Conservation (phyloP, 2,329 filamentous ascomycete species). For the Thyridium curvatum region DNA sequence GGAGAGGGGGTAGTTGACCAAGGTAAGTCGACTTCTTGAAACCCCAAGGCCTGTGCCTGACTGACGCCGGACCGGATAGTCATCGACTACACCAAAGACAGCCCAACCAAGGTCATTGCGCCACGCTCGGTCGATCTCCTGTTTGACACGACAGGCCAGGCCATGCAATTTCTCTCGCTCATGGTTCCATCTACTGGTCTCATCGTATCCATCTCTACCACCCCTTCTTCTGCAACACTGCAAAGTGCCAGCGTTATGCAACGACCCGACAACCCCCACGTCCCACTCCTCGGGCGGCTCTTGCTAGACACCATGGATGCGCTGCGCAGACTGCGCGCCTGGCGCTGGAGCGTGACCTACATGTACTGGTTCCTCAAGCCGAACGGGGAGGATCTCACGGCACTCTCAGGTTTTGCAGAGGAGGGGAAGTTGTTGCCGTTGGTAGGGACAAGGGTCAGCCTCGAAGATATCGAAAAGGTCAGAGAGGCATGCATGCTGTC, state of each 20-base stretch:
- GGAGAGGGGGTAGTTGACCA: slow-evolving; percentile 30
- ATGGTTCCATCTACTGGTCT: slow-evolving; percentile 24
- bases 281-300: slow-evolving; percentile 16
- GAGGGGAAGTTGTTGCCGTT: too few relatives aligned
- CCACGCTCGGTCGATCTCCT: slow-evolving; percentile 31
- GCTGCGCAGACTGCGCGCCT: slow-evolving; percentile 19
- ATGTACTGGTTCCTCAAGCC: slow-evolving; percentile 26
- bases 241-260: slow-evolving; percentile 21
- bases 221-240: slow-evolving; percentile 26
- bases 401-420: too few relatives aligned
- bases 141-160: slow-evolving; percentile 30
- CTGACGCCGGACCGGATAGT: too few relatives aligned
- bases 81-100: too few relatives aligned
- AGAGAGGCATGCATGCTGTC: slow-evolving; percentile 26
- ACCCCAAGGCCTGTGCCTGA: not conserved
- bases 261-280: slow-evolving; percentile 13
- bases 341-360: slow-evolving; percentile 28
- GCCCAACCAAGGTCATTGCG: slow-evolving; percentile 15
- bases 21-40: too few relatives aligned
- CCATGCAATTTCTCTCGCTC: slow-evolving; percentile 25
- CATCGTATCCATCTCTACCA: slow-evolving; percentile 27
- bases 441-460: slow-evolving; percentile 4
- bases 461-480: slow-evolving; percentile 27
- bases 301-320: slow-evolving; percentile 23
- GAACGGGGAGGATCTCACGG: slow-evolving; percentile 16